Conservation (phyloP, 169 alveolate genomes). For the Plasmodium vivax region DNA sequence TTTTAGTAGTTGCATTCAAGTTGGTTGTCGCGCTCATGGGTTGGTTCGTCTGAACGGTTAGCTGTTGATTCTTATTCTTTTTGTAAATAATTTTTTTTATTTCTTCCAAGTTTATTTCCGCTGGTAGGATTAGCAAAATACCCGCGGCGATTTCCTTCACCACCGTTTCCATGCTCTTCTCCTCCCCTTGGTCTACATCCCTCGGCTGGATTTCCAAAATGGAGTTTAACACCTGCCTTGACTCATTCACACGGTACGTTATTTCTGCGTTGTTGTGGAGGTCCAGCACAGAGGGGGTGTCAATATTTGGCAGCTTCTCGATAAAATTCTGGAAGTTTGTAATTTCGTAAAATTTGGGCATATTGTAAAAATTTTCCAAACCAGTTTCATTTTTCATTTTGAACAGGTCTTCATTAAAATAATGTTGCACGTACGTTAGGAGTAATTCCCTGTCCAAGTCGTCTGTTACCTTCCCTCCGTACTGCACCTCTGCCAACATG, state of each 20-base stretch:
- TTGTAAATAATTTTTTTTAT: slow-evolving; percentile 71
- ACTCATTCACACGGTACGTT: slow-evolving; percentile 94
- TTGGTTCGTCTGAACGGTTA: slow-evolving; percentile 26
- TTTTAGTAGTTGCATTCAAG: slow-evolving; percentile 36
- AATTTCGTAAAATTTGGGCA: slow-evolving; percentile 92
- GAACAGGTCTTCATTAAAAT: slow-evolving; percentile 87
- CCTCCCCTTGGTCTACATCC: slow-evolving; percentile 94
- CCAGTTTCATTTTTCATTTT: slow-evolving; percentile 65
- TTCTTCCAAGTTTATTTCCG: slow-evolving; percentile 83
- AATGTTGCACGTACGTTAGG: slow-evolving; percentile 92
- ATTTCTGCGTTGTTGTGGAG: slow-evolving; percentile 96
- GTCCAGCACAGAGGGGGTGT: slow-evolving; percentile 93
- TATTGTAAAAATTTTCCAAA: slow-evolving; percentile 86
- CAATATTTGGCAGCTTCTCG: slow-evolving; percentile 91
- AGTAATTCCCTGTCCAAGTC: slow-evolving; percentile 94
- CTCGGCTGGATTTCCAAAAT: slow-evolving; percentile 95
- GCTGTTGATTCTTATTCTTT: slow-evolving; percentile 65
- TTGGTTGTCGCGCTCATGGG: slow-evolving; percentile 41
- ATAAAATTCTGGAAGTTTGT: slow-evolving; percentile 89
- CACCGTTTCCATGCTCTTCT: slow-evolving; percentile 94
- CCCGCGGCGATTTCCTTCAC: slow-evolving; percentile 92
- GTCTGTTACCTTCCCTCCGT: slow-evolving; percentile 98
- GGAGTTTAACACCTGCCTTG: slow-evolving; percentile 91
- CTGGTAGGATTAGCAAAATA: slow-evolving; percentile 90
- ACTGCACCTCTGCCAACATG: slow-evolving; percentile 96